Conservation (phyloP, 495 filamentous ascomycete species). For the Annulohypoxylon maeteangense region DNA sequence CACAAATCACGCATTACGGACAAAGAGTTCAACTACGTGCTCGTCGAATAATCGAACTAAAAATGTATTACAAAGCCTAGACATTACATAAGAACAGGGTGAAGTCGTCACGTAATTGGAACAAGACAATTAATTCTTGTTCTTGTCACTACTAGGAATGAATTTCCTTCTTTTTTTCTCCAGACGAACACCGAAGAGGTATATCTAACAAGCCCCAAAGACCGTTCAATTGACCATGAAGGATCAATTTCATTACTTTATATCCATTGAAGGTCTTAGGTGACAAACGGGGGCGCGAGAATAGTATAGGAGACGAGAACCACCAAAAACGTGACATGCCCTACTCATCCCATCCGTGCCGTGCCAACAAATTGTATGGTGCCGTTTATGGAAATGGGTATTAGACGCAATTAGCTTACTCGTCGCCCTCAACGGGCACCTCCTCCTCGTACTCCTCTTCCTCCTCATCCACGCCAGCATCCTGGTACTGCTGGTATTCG, state of each 20-base stretch:
- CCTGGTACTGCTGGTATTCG: constrained; percentile 99
- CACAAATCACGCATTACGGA: not conserved
- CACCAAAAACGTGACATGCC: constrained; percentile 32
- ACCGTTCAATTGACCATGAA: constrained; percentile 38
- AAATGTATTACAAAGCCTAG: constrained; percentile 8
- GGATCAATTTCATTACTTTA: constrained; percentile 45
- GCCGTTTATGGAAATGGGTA: constrained; percentile 40
- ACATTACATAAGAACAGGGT: not conserved
- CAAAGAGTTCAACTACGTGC: not conserved
- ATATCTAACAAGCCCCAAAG: constrained; percentile 47
- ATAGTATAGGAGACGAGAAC: constrained; percentile 45
- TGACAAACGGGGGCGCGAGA: constrained; percentile 43
- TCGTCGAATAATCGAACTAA: not conserved
- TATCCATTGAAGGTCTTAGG: constrained; percentile 45
- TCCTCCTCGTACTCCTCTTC: constrained; percentile 75
- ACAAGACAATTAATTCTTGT: constrained; percentile 46
- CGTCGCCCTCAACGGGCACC: constrained; percentile 46
- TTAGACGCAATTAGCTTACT: constrained; percentile 41
- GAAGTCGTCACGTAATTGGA: constrained; percentile 23
- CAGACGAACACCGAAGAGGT: constrained; percentile 46
- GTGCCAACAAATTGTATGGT: constrained; percentile 23
- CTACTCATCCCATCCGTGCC: constrained; percentile 31
- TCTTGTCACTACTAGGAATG: constrained; percentile 48
- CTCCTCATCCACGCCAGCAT: constrained; percentile 84
- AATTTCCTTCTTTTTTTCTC: constrained; percentile 40